These are phyloP conservation scores for Dactylonectria estremocensis DNA, from an alignment of 2,329 filamentous ascomycete genomes.

Conservation along the genomic window DNA sequence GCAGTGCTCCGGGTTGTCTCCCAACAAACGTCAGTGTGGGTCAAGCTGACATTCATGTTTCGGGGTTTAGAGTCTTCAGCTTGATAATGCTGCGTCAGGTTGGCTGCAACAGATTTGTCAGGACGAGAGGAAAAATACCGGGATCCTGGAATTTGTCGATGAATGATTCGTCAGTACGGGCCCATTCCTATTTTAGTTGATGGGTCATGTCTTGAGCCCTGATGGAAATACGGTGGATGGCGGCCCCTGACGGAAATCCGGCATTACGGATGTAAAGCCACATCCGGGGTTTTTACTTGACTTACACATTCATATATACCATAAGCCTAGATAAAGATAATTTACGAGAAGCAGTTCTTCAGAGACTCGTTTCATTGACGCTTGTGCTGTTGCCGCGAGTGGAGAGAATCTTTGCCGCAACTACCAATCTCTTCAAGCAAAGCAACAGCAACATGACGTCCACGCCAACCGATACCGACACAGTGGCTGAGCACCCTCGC, in stretches of 20 bases:
- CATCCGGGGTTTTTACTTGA: conserved; percentile 6
- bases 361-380: not conserved
- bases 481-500: conserved; percentile 5
- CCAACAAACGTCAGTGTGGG: conserved; percentile 10
- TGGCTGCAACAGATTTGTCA: conserved; percentile 20
- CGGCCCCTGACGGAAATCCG: conserved; percentile 25
- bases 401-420: not conserved
- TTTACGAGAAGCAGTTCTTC: conserved; percentile 7
- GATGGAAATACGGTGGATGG: conserved; percentile 30
- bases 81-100: conserved; percentile 20
- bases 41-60: conserved; percentile 12
- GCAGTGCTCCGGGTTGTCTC: not conserved
- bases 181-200: conserved; percentile 18
- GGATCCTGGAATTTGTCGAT: conserved; percentile 1
- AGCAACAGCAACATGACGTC: conserved; percentile 23
- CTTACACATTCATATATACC: conserved; percentile 17
- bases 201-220: conserved; percentile 26
- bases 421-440: not conserved
- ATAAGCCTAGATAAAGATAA: not conserved
- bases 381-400: not conserved
- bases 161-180: conserved; percentile 22
- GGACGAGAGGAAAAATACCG: conserved; percentile 11
- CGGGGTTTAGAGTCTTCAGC: conserved; percentile 8
- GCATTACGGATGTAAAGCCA: conserved; percentile 25
- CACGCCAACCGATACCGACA: conserved; percentile 18